Evolutionary conservation across 1,284 basidiomycete genomes (phyloP).

Genomic region (Schizophyllum commune): DNA sequence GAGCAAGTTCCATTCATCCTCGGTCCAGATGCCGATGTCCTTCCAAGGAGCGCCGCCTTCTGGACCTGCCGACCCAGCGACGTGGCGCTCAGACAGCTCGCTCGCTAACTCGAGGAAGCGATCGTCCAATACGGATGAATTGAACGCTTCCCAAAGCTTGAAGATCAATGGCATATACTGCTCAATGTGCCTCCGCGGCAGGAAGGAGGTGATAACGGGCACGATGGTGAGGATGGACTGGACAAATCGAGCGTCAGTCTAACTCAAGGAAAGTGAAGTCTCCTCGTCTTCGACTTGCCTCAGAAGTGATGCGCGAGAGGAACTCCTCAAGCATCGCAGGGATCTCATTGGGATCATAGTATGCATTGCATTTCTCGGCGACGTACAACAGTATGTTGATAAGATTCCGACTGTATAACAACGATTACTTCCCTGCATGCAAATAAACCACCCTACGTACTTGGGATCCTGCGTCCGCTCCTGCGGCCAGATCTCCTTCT

Average conservation of each 20-base stretch:
- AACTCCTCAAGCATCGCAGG: conserved; percentile 69
- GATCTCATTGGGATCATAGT: conserved; percentile 62
- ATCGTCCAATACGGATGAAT: conserved; percentile 76
- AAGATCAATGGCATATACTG: conserved; percentile 71
- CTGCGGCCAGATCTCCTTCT: conserved; percentile 72
- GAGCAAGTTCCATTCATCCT: conserved; percentile 80
- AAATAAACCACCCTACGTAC: conserved; percentile 1
- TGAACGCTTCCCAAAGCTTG: conserved; percentile 82
- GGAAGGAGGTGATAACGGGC: conserved; percentile 68
- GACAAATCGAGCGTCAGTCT: not conserved
- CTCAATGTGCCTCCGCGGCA: conserved; percentile 62
- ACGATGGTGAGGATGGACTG: conserved; percentile 62
- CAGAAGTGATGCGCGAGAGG: conserved; percentile 56
- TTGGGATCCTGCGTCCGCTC: conserved; percentile 40
- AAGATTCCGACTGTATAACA: conserved; percentile 44
- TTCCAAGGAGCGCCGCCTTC: conserved; percentile 57
- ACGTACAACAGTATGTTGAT: conserved; percentile 66
- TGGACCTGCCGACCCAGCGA: conserved; percentile 48
- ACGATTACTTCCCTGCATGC: conserved; percentile 10
- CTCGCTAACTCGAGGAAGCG: conserved; percentile 80
- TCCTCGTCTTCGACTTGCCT: conserved; percentile 32
- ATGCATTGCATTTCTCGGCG: conserved; percentile 63
- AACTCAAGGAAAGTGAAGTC: not conserved
- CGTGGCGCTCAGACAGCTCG: conserved; percentile 70
- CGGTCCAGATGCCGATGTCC: conserved; percentile 85